These are phyloP conservation scores for Rubus parviflorus DNA, from an alignment of 306 rosid genomes.

Conservation along the genomic window DNA sequence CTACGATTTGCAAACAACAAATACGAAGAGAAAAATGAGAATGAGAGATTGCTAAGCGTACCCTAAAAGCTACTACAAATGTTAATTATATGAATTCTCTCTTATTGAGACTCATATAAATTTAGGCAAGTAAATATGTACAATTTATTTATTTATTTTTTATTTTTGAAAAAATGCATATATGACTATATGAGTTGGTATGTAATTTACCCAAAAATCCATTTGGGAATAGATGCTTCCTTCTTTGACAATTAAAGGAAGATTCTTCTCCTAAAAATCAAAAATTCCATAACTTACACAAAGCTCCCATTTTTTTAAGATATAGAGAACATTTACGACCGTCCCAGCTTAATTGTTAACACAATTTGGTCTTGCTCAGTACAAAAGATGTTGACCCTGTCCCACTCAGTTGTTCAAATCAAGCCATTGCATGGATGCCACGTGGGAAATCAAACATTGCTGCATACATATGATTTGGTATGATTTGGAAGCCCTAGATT, in stretches of 20 bases:
- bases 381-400: conserved; percentile 10
- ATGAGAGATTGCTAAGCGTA: not conserved
- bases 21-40: not conserved
- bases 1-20: not conserved
- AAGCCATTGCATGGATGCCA: conserved; percentile 39
- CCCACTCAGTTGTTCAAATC: conserved; percentile 34
- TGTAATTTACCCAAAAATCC: conserved; percentile 33
- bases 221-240: conserved; percentile 75
- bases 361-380: conserved; percentile 36
- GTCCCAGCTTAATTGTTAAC: conserved; percentile 22
- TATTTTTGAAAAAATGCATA: not conserved
- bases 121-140: too few relatives aligned
- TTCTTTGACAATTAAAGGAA: conserved; percentile 80
- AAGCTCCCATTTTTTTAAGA: conserved; percentile 26
- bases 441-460: conserved; percentile 34
- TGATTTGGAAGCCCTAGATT: conserved; percentile 34
- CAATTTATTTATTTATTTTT: too few relatives aligned
- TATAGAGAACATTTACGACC: conserved; percentile 23
- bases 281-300: conserved; percentile 28
- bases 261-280: conserved; percentile 57
- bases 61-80: not conserved
- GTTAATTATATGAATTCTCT: not conserved
- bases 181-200: conserved; percentile 19
- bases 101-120: too few relatives aligned
- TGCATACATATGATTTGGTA: conserved; percentile 29